A percentile compares a stretch with the other conserved stretches of the same genome.
Conservation (phyloP, 805 yeast genomes). For the Cyberlindnera euphorbiiphila region DNA sequence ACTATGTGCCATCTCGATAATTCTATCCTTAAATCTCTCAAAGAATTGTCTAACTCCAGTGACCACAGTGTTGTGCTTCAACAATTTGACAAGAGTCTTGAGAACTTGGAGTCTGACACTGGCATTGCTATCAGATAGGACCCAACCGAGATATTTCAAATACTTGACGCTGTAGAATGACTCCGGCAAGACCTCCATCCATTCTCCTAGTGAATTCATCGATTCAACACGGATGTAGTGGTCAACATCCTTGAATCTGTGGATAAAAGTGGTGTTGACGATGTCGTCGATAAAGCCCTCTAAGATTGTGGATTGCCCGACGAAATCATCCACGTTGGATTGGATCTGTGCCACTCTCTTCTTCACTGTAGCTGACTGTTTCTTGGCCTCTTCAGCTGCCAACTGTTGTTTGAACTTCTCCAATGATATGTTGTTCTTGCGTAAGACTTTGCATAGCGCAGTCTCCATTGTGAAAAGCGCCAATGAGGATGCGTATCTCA, state of each 20-base stretch:
- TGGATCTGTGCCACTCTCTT: slow-evolving; percentile 46
- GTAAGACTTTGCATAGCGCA: slow-evolving; percentile 48
- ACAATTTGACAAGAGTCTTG: slow-evolving; percentile 48
- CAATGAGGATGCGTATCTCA: slow-evolving; percentile 64
- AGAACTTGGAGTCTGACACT: slow-evolving; percentile 64
- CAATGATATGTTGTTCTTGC: slow-evolving; percentile 32
- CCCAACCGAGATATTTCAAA: slow-evolving; percentile 79
- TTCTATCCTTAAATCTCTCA: slow-evolving; percentile 62
- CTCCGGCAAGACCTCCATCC: slow-evolving; percentile 73
- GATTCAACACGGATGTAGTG: slow-evolving; percentile 69
- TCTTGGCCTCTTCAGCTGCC: slow-evolving; percentile 30
- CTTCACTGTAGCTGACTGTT: slow-evolving; percentile 35
- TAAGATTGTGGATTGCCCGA: slow-evolving; percentile 47
- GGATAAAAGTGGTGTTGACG: slow-evolving; percentile 61
- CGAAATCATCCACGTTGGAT: slow-evolving; percentile 37
- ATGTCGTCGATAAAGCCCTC: slow-evolving; percentile 61
- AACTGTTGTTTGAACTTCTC: slow-evolving; percentile 37
- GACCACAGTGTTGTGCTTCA: slow-evolving; percentile 41
- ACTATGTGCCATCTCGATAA: slow-evolving; percentile 56
- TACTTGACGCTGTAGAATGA: slow-evolving; percentile 64
- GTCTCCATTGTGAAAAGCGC: slow-evolving; percentile 59
- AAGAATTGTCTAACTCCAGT: slow-evolving; percentile 75
- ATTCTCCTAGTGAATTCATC: slow-evolving; percentile 53
- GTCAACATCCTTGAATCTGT: slow-evolving; percentile 79
- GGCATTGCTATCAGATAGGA: slow-evolving; percentile 65